Evolutionary conservation across 306 rosid genomes (phyloP).

Genomic region (Gynostemma pentaphyllum): DNA sequence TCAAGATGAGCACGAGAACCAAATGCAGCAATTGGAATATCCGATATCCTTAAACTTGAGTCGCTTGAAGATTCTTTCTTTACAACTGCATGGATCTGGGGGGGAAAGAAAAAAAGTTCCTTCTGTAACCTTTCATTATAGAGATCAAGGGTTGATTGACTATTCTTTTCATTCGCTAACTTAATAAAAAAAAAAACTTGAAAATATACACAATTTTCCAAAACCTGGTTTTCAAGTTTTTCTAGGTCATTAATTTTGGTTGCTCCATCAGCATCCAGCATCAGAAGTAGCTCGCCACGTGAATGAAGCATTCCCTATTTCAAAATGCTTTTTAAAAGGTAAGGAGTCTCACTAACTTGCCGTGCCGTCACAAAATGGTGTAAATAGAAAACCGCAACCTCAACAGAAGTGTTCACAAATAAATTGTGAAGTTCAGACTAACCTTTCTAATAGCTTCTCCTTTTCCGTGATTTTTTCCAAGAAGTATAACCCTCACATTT

Average conservation of each 20-base stretch:
- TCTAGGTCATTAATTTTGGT: constrained; percentile 74
- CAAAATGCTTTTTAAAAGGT: constrained; percentile 58
- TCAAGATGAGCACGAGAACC: constrained; percentile 98
- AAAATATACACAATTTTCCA: not conserved
- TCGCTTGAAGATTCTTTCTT: constrained; percentile 35
- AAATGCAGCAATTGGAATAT: constrained; percentile 73
- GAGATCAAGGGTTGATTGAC: not conserved
- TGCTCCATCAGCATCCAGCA: constrained; percentile 99
- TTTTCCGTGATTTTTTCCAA: constrained; percentile 87
- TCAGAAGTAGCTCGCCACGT: constrained; percentile 91
- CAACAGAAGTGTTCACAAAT: not conserved
- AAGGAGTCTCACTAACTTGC: constrained; percentile 48
- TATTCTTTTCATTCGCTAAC: not conserved
- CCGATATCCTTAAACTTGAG: constrained; percentile 56
- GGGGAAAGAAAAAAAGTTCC: not conserved
- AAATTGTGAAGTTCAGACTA: constrained; percentile 27
- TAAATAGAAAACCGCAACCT: constrained; percentile 1
- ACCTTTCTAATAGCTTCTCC: constrained; percentile 99
- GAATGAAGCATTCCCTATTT: constrained; percentile 99
- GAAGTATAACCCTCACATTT: constrained; percentile 74
- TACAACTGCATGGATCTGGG: constrained; percentile 53
- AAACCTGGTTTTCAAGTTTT: constrained; percentile 86
- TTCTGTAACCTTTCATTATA: not conserved
- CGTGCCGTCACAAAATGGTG: constrained; percentile 5
- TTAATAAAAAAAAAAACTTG: not conserved